Conservation (phyloP, 176 grass and related monocot species). For the Raddia guianensis region DNA sequence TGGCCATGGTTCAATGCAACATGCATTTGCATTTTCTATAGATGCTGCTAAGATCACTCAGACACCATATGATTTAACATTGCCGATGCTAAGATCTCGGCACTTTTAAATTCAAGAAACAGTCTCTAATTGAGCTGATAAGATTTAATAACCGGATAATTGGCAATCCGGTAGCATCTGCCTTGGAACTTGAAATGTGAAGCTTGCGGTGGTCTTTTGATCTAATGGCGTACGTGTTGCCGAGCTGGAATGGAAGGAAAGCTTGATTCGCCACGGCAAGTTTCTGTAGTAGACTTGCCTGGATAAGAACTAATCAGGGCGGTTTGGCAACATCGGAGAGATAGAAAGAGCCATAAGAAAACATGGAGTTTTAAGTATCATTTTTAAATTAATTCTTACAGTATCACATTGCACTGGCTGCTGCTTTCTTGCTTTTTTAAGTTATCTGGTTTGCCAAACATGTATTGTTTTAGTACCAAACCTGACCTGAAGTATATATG, state of each 20-base stretch:
- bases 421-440: neutral
- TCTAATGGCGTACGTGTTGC: neutral
- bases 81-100: neutral
- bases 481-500: neutral
- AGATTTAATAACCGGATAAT: slow-evolving; percentile 13
- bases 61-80: neutral
- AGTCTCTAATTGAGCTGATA: neutral
- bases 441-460: neutral
- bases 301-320: neutral
- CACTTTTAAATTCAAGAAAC: neutral
- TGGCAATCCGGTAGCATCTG: neutral
- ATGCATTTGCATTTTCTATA: neutral
- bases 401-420: too few species aligned
- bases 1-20: neutral
- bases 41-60: neutral
- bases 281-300: neutral
- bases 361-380: neutral
- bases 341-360: neutral
- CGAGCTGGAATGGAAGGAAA: neutral
- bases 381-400: neutral
- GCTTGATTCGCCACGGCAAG: slow-evolving; percentile 33
- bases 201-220: neutral
- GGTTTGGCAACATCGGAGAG: neutral
- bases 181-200: neutral
- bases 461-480: neutral